These are phyloP conservation scores for Lactarius hengduanensis DNA, from an alignment of 768 basidiomycete species.

Conservation along the genomic window DNA sequence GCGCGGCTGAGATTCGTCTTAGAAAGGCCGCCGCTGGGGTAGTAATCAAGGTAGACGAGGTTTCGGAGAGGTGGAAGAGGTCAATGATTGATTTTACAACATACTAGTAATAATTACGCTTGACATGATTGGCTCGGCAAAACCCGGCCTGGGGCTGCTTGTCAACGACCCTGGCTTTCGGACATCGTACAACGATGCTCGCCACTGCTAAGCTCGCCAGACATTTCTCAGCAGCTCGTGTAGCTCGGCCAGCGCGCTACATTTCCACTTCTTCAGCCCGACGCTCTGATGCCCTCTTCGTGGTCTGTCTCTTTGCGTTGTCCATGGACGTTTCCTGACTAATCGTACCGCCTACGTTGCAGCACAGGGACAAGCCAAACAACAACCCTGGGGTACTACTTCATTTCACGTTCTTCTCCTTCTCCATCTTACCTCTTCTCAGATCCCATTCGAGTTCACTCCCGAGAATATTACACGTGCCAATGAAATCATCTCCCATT, in stretches of 20 bases:
- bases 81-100: conserved; percentile 49
- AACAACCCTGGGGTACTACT: conserved; percentile 82
- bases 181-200: conserved; percentile 16
- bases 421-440: not conserved
- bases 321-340: conserved; percentile 22
- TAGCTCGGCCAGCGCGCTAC: conserved; percentile 24
- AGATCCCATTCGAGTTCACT: conserved; percentile 91
- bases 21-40: conserved; percentile 76
- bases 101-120: not conserved
- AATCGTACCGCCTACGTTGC: conserved; percentile 27
- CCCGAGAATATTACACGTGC: conserved; percentile 82
- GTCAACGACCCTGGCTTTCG: conserved; percentile 1
- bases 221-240: conserved; percentile 13
- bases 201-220: conserved; percentile 19
- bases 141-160: conserved; percentile 6
- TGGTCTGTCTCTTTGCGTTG: conserved; percentile 52
- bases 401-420: not conserved
- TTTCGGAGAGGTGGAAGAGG: conserved; percentile 64
- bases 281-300: conserved; percentile 82
- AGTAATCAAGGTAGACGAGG: conserved; percentile 73
- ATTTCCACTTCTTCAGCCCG: conserved; percentile 45
- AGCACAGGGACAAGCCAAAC: conserved; percentile 95
- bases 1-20: conserved; percentile 58
- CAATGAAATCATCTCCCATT: conserved; percentile 85
- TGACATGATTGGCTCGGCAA: conserved; percentile 28